These are phyloP conservation scores for Barnettozyma botsteinii DNA, from an alignment of 805 yeast genomes.

Conservation along the genomic window DNA sequence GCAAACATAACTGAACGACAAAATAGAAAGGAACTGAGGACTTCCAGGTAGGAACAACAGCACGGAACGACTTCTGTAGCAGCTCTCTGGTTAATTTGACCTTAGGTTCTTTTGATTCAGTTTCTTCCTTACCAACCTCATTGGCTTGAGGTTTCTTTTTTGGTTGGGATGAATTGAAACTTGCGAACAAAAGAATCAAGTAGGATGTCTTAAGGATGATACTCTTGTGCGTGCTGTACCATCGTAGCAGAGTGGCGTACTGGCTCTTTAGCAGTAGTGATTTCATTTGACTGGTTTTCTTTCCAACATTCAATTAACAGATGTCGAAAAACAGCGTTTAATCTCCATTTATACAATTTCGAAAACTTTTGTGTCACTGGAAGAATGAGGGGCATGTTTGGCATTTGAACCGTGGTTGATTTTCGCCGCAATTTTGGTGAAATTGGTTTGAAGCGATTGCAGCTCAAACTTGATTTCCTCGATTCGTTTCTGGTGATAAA, in stretches of 20 bases:
- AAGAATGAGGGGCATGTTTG: neutral
- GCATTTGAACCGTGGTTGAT: constrained; percentile 4
- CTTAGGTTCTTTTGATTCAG: neutral
- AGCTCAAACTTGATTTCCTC: constrained; percentile 15
- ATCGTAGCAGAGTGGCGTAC: constrained; percentile 10
- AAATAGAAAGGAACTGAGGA: constrained; percentile 23
- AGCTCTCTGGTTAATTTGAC: constrained; percentile 13
- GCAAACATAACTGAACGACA: constrained; percentile 31
- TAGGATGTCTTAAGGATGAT: constrained; percentile 24
- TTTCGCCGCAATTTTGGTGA: constrained; percentile 7
- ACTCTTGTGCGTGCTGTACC: constrained; percentile 24
- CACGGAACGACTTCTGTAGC: constrained; percentile 10
- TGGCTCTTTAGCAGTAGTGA: constrained; percentile 1
- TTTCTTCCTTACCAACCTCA: neutral
- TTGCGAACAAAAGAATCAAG: constrained; percentile 20
- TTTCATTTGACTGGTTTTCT: neutral
- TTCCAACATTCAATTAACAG: too few relatives aligned
- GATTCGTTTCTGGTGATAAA: constrained; percentile 14
- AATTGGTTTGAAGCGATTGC: constrained; percentile 7
- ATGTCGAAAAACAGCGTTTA: too few relatives aligned
- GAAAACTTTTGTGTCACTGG: neutral
- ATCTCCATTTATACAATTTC: neutral
- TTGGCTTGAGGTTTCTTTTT: neutral
- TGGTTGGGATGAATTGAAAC: constrained; percentile 20
- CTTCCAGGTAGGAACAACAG: constrained; percentile 21